Base-by-base conservation (phyloP, 2,329 filamentous ascomycete genomes). In the Sarocladiaceae sp. region DNA sequence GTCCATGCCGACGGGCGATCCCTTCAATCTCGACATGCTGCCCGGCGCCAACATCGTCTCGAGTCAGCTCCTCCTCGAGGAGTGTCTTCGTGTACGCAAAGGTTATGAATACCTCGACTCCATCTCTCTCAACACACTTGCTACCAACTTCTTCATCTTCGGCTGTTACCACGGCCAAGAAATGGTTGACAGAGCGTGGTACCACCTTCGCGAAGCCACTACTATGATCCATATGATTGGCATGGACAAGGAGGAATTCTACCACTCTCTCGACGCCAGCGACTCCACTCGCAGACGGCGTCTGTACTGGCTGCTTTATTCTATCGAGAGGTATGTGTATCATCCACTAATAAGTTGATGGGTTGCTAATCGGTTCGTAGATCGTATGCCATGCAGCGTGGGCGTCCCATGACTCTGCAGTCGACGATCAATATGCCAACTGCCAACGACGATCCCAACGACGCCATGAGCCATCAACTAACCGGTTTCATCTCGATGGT, bases 121-220 rank as follows among this genome's bases (percentile, higher is more conserved):
- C 12, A 72, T 79, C 6, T 76, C 69, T 7, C 60, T 76, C 47
- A 78, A 79, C 53, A 74, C 68, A 34, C 60, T 87, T 11, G 78
- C 82, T 47, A 88, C 83, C n/a, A 88, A 83, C 44, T 88, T 86
- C 62, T 89, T 91, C 59, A 60, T 91, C 20, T 89, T 87, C 54
- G 83, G 78, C 29, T 83, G 82, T 47, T 79, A 83, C 58, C 83
- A 84, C 48, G 82, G 79, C 29, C 66, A 87, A 37, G 83, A 88
- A 50, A 72, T 82, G 58, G 83, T 89, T 58, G 80, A 85, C 50
- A 81, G 82, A 59, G 85, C 85, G 1, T 91, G 86, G 85, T 89
- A 82, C 57, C 80, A 88, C 58, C 68, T 91, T 9, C 80, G 85
- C 20, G 86, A 93, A 62, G 83, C 84, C 5, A 83, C 80, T 2